A percentile compares a stretch with the other conserved stretches of the same genome.
These are phyloP conservation scores for Parathielavia hyrcaniae DNA, from an alignment of 495 filamentous ascomycete species.

Conservation along the genomic window DNA sequence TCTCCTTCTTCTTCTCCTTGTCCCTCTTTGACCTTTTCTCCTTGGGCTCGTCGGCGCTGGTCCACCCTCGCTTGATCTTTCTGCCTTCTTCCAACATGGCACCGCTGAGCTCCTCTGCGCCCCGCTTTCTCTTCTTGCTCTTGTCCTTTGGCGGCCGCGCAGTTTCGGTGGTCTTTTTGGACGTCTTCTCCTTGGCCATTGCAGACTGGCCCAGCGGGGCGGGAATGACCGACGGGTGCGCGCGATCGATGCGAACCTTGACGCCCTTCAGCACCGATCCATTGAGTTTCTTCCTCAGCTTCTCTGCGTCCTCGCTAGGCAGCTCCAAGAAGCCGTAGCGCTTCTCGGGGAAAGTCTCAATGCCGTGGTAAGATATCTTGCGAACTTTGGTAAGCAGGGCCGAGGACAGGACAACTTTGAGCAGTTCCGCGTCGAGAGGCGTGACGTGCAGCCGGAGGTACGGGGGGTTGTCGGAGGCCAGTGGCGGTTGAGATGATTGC, in stretches of 20 bases:
- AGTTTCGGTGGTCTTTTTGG: slow-evolving; percentile 35
- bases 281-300: slow-evolving; percentile 87
- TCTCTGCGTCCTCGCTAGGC: slow-evolving; percentile 72
- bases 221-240: slow-evolving; percentile 49
- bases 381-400: slow-evolving; percentile 58
- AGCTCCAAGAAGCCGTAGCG: slow-evolving; percentile 85
- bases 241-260: slow-evolving; percentile 78
- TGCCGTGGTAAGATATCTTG: slow-evolving; percentile 74
- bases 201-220: slow-evolving; percentile 30
- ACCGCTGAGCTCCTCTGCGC: slow-evolving; percentile 58
- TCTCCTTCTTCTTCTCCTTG: slow-evolving; percentile 43
- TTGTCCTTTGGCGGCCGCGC: slow-evolving; percentile 35
- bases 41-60: slow-evolving; percentile 54
- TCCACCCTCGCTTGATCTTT: slow-evolving; percentile 88
- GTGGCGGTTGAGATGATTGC: neutral
- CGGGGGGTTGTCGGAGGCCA: slow-evolving; percentile 12
- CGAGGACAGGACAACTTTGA: slow-evolving; percentile 60
- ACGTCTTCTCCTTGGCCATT: slow-evolving; percentile 34
- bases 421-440: slow-evolving; percentile 67
- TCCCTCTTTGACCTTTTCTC: slow-evolving; percentile 49
- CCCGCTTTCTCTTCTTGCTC: slow-evolving; percentile 59
- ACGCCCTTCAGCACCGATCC: slow-evolving; percentile 76
- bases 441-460: slow-evolving; percentile 70
- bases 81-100: slow-evolving; percentile 65
- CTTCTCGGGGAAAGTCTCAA: slow-evolving; percentile 83